These are phyloP conservation scores for Tolypocladium sp. DNA, from an alignment of 2,329 filamentous ascomycete genomes.

Conservation along the genomic window DNA sequence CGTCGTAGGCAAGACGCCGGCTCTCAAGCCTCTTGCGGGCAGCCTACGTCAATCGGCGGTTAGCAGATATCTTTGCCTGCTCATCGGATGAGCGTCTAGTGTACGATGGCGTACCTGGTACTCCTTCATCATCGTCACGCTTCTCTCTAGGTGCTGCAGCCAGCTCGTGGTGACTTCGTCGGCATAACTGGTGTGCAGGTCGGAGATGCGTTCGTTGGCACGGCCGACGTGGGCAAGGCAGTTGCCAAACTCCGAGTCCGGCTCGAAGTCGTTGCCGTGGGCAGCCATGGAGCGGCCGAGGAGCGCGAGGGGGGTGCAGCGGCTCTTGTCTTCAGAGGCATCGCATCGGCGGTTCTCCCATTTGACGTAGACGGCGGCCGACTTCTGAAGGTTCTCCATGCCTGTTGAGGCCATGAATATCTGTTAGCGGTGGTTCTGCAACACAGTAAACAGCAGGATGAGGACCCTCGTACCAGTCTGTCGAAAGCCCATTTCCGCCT, in stretches of 20 bases:
- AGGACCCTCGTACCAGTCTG: slow-evolving; percentile 59
- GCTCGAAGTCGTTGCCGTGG: slow-evolving; percentile 89
- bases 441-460: background rate
- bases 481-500: slow-evolving; percentile 81
- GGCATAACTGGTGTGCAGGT: slow-evolving; percentile 77
- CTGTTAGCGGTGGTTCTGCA: background rate
- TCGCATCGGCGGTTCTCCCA: slow-evolving; percentile 79
- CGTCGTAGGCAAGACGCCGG: slow-evolving; percentile 82
- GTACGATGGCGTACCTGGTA: slow-evolving; percentile 61
- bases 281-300: slow-evolving; percentile 77
- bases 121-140: slow-evolving; percentile 91
- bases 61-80: background rate
- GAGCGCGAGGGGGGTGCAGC: slow-evolving; percentile 68
- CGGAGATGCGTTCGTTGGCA: slow-evolving; percentile 79
- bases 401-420: slow-evolving; percentile 38
- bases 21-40: slow-evolving; percentile 91
- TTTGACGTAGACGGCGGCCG: slow-evolving; percentile 80
- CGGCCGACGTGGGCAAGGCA: slow-evolving; percentile 72
- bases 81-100: too few relatives aligned
- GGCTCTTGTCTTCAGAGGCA: slow-evolving; percentile 73
- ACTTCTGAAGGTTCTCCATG: slow-evolving; percentile 81
- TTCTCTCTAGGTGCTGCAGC: slow-evolving; percentile 87
- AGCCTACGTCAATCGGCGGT: slow-evolving; percentile 25
- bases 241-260: slow-evolving; percentile 83
- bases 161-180: slow-evolving; percentile 70